Base-by-base conservation (phyloP, 1,284 basidiomycete species). In the Apiotrichum brassicae region DNA sequence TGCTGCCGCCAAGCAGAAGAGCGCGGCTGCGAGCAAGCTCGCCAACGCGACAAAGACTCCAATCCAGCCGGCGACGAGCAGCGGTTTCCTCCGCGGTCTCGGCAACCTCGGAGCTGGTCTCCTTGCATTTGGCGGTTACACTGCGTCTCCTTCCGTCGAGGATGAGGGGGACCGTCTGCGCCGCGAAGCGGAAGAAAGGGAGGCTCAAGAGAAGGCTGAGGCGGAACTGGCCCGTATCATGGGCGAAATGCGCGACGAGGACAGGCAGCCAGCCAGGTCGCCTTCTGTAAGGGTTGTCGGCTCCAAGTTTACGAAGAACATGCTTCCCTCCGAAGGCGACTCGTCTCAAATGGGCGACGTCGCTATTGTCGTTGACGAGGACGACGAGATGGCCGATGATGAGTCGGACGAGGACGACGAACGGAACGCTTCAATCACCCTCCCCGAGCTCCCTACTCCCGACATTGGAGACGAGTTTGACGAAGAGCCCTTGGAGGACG, bases 51-150 rank as follows among this genome's bases (percentile, higher is more conserved):
- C 47, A 13, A 40, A 42, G 6, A 43, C 40, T 3, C 35, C 47
- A 8, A 39, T 49, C 34, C 33, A 46, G 18, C 23, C 23, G 24
- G 13, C 30, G 14, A 26, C 53, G 37, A 12, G 62, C 16, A 39
- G 61, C 5, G 69, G 70, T 5, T 71, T 71, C 60, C 50, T 71
- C 2, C 56, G 62, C 8, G 63, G 64, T 25, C 42, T 71, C 22
- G 60, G 64, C 6, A 64, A 54, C 46, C 33, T 65, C 13, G 61
- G 63, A 14, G 46, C 48, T 3, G 57, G 60, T 43, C 56, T 43
- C 48, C 53, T 43, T 16, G 58, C 44, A 48, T 50, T 68, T 1
- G 12, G 14, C 18, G 40, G 18, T 18, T 4, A 5, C 19, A 59
- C 56, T n/a, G 57, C 56, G 23, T 30, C 28, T 30, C n/a, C n/a